phyloP scores from a whole-genome alignment of 2,329 filamentous ascomycete species.

The Aspergillus arachidicola region DNA sequence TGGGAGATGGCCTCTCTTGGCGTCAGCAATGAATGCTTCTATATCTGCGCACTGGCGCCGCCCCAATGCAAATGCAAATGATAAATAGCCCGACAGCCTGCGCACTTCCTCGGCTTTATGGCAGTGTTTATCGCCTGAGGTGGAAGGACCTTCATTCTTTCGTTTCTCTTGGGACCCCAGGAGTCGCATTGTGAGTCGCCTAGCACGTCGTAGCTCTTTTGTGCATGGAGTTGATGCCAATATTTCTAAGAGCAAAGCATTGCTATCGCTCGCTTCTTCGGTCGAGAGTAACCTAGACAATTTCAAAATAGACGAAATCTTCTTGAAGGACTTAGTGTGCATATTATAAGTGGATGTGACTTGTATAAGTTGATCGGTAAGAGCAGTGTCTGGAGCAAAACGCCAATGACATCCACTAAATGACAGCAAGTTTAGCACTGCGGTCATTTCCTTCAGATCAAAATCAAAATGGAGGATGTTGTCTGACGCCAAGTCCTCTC shows the following conservation, averaged over 20 bases:
- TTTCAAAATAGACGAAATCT: conserved; percentile 14
- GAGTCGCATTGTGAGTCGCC: conserved; percentile 7
- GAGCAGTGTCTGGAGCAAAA: conserved; percentile 18
- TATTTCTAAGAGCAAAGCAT: conserved; percentile 11
- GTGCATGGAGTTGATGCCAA: background rate
- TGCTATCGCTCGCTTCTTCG: conserved; percentile 11
- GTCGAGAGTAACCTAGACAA: conserved; percentile 12
- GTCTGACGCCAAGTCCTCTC: background rate
- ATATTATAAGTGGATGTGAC: conserved; percentile 12
- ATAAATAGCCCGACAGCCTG: conserved; percentile 12
- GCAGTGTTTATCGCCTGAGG: background rate
- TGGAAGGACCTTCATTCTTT: background rate
- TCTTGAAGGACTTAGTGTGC: conserved; percentile 5
- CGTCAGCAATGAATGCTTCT: conserved; percentile 25
- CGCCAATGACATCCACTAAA: conserved; percentile 11
- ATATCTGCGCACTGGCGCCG: conserved; percentile 24
- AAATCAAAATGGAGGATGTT: conserved; percentile 31
- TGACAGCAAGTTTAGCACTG: conserved; percentile 22
- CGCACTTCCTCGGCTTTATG: conserved; percentile 2
- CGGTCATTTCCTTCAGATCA: conserved; percentile 23
- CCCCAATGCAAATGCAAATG: conserved; percentile 15
- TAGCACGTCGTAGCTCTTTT: conserved; percentile 1
- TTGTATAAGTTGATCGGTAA: conserved; percentile 25
- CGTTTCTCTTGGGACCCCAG: background rate
- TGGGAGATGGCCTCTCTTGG: conserved; percentile 21